Conservation (phyloP, 371 early-diverging fungal genomes). For the Blyttiomyces sp. region DNA sequence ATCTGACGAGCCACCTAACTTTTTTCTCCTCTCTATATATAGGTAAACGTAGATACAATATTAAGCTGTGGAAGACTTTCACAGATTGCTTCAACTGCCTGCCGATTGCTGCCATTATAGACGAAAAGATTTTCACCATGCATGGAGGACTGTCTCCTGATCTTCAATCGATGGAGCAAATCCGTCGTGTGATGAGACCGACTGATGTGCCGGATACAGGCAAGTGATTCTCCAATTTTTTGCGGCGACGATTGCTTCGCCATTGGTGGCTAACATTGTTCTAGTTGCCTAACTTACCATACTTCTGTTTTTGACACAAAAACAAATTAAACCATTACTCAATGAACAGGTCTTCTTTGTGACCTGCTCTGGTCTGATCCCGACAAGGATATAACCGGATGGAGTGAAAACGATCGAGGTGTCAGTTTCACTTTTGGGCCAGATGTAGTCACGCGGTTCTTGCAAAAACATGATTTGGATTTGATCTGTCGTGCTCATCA, state of each 20-base stretch:
- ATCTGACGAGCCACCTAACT: not conserved
- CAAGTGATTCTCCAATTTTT: no score
- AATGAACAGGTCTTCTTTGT: conserved; percentile 78
- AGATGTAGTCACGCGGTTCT: conserved; percentile 81
- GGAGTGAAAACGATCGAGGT: conserved; percentile 91
- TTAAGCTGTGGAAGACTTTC: conserved; percentile 92
- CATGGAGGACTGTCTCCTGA: conserved; percentile 96
- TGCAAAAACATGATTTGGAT: conserved; percentile 89
- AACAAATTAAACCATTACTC: no score
- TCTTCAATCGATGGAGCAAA: conserved; percentile 81
- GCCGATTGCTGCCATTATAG: conserved; percentile 92
- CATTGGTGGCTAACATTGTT: not conserved
- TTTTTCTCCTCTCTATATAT: not conserved
- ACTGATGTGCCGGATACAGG: conserved; percentile 95
- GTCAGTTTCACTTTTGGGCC: conserved; percentile 88
- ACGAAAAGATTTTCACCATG: conserved; percentile 92
- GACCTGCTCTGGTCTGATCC: conserved; percentile 98
- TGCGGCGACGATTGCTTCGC: not conserved
- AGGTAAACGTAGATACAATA: conserved; percentile 88
- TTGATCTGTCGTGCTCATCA: conserved; percentile 94
- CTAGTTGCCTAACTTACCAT: not conserved
- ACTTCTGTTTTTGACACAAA: not conserved
- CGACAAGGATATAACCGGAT: conserved; percentile 75
- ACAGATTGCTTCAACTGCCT: conserved; percentile 91
- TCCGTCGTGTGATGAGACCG: conserved; percentile 86